Percentiles rank a stretch among this genome's conserved stretches.
Evolutionary conservation across 1,139 yeast genomes (phyloP).

Genomic region (Taphrina flavorubra): DNA sequence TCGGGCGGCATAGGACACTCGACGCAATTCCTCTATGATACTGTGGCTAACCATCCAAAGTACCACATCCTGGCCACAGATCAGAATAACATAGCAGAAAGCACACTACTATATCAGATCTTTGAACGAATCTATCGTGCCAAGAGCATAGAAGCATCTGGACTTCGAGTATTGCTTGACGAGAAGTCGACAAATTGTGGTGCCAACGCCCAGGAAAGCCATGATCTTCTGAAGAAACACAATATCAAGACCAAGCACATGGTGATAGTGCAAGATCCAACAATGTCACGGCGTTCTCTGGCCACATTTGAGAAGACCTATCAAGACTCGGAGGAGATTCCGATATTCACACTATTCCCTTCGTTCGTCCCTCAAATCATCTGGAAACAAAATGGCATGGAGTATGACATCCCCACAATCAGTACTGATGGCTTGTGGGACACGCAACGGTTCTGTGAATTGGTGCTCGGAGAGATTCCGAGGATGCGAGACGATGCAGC

Average conservation of each 20-base stretch:
- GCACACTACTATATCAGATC: slow-evolving; percentile 14
- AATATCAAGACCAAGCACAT: slow-evolving; percentile 1
- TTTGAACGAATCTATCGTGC: slow-evolving; percentile 14
- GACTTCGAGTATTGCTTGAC: slow-evolving; percentile 12
- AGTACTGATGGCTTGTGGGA: slow-evolving; percentile 17
- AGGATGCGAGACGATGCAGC: slow-evolving; percentile 27
- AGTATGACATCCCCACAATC: neutral
- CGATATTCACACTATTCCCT: slow-evolving; percentile 13
- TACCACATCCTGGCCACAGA: slow-evolving; percentile 15
- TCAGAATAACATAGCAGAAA: slow-evolving; percentile 10
- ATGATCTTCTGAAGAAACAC: neutral
- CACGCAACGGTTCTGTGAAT: slow-evolving; percentile 18
- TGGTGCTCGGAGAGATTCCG: slow-evolving; percentile 33
- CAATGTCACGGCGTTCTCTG: slow-evolving; percentile 33
- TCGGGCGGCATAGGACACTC: slow-evolving; percentile 38
- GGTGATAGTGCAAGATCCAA: slow-evolving; percentile 35
- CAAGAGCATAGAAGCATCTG: slow-evolving; percentile 1
- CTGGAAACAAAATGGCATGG: neutral
- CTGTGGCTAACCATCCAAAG: slow-evolving; percentile 14
- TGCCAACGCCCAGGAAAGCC: slow-evolving; percentile 30
- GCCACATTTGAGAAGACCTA: slow-evolving; percentile 32
- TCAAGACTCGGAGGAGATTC: neutral
- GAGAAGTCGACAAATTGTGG: slow-evolving; percentile 38
- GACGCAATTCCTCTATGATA: slow-evolving; percentile 24
- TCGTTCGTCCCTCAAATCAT: slow-evolving; percentile 28